phyloP scores from a whole-genome alignment of 306 rosid species.

The Cucumis melo region DNA sequence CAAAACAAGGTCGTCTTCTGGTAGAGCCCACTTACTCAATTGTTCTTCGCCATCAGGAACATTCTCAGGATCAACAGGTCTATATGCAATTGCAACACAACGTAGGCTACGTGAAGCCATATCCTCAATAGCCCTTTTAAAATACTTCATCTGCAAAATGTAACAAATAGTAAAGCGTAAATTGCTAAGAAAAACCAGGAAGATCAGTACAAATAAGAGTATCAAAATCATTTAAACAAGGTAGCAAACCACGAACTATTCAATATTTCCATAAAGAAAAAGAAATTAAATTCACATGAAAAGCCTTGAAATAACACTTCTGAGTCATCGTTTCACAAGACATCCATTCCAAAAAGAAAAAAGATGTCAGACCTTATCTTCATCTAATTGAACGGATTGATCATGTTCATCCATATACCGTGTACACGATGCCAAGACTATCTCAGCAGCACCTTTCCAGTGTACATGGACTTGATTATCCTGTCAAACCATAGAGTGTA shows the following conservation, averaged over 20 bases:
- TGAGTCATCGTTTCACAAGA: not conserved
- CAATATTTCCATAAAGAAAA: constrained; percentile 17
- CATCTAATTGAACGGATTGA: constrained; percentile 34
- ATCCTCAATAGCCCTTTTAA: constrained; percentile 51
- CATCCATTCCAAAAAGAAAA: not conserved
- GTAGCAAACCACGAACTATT: too few relatives aligned
- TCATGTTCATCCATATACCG: constrained; percentile 30
- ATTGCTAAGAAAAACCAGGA: not conserved
- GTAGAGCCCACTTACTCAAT: constrained; percentile 56
- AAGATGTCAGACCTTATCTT: constrained; percentile 44
- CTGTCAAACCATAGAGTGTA: constrained; percentile 22
- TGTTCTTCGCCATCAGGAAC: constrained; percentile 59
- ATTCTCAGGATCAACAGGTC: constrained; percentile 30
- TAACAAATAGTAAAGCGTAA: not conserved
- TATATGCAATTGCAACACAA: constrained; percentile 76
- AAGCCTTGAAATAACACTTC: not conserved
- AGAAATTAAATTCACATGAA: not conserved
- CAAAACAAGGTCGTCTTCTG: constrained; percentile 68
- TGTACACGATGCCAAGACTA: constrained; percentile 51
- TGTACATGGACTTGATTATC: constrained; percentile 55
- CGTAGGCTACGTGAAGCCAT: constrained; percentile 72
- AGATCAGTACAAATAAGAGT: not conserved
- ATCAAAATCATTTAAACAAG: too few relatives aligned
- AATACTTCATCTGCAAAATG: constrained; percentile 28
- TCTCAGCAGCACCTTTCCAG: constrained; percentile 98